Conservation (phyloP, 148 eudicot species). For the Vaccinium corymbosum region DNA sequence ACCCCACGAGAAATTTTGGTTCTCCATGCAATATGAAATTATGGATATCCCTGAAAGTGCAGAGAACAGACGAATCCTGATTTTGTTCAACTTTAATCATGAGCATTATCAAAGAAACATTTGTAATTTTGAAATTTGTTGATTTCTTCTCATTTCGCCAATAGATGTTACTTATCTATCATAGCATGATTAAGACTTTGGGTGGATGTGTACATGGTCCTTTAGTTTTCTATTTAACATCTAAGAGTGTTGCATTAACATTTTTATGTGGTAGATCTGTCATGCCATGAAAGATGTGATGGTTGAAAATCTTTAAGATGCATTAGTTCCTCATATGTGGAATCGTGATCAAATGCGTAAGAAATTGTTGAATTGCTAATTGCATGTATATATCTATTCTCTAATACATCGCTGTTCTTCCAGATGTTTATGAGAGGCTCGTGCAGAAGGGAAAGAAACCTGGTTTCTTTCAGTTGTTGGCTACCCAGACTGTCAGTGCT, state of each 20-base stretch:
- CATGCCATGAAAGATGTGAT: neutral
- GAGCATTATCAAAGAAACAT: neutral
- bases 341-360: neutral
- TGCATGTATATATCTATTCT: neutral
- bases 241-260: neutral
- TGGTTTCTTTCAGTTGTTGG: constrained; percentile 96
- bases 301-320: neutral
- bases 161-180: neutral
- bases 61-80: neutral
- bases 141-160: neutral
- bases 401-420: constrained; percentile 13
- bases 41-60: neutral
- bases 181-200: neutral
- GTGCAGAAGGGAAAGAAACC: constrained; percentile 81
- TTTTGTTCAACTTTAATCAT: neutral
- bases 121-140: neutral
- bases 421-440: constrained; percentile 96
- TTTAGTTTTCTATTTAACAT: neutral
- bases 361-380: neutral
- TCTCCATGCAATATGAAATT: neutral
- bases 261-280: neutral
- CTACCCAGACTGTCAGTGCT: constrained; percentile 96
- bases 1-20: neutral
- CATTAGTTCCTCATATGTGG: neutral
- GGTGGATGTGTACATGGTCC: neutral